Conservation (phyloP, 2,329 filamentous ascomycete species). For the Nemania bipapillata region DNA sequence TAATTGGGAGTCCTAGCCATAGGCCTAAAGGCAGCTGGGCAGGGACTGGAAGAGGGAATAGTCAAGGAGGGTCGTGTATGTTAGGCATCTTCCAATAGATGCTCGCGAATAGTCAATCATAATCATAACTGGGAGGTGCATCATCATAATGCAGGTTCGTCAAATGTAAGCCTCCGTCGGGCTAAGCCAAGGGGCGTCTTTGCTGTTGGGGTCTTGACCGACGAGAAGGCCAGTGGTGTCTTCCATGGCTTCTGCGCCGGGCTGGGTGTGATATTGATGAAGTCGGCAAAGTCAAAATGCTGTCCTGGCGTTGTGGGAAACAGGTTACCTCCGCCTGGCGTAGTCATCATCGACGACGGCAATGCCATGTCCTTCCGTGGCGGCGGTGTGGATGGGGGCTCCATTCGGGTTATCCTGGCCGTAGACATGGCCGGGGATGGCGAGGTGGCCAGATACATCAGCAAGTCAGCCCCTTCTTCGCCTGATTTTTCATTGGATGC, state of each 20-base stretch:
- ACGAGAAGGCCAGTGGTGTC: conserved; percentile 71
- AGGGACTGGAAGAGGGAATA: not conserved
- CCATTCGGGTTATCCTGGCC: conserved; percentile 64
- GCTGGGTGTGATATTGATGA: conserved; percentile 96
- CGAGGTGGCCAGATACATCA: conserved; percentile 88
- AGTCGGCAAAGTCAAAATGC: conserved; percentile 92
- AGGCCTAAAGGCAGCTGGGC: not conserved
- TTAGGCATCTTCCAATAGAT: conserved; percentile 14
- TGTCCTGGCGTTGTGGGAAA: conserved; percentile 83
- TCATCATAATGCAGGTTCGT: conserved; percentile 63
- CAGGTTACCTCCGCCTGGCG: conserved; percentile 75
- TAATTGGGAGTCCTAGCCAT: not conserved
- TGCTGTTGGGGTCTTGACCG: conserved; percentile 50
- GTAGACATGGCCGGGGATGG: conserved; percentile 80
- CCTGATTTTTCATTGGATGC: conserved; percentile 63
- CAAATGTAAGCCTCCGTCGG: conserved; percentile 83
- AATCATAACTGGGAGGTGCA: conserved; percentile 22
- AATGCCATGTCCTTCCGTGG: conserved; percentile 75
- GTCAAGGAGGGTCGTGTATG: conserved; percentile 9
- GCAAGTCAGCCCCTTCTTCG: conserved; percentile 82
- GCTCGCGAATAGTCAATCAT: conserved; percentile 15
- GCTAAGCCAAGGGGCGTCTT: conserved; percentile 73
- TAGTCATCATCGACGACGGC: conserved; percentile 90
- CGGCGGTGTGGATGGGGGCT: conserved; percentile 80
- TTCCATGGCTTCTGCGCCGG: conserved; percentile 91